Base-by-base conservation (phyloP, 2,329 filamentous ascomycete species). In the Plectosphaerella plurivora region DNA sequence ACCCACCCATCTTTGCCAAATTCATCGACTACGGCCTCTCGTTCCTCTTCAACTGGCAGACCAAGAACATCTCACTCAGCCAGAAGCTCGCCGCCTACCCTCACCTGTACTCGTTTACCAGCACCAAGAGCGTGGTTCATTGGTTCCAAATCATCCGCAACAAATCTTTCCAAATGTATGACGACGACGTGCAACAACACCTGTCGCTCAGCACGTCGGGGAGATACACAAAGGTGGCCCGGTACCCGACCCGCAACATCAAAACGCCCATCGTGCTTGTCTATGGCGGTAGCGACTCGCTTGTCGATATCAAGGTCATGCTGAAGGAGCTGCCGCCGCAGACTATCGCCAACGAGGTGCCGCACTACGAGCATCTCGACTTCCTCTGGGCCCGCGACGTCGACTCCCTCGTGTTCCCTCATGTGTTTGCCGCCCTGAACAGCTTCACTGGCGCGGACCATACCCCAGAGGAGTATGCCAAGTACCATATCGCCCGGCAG, bases 81-180 rank as follows among this genome's bases (percentile, higher is more conserved):
- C 94, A 99, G 69, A 99, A 99, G 66, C 82, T 99, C 16, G 94
- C 94, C 3, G 91, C 91, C 1, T 99, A 99, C 66, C 88, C 93
- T 10, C 94, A 99, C 72, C 75, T 99, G 0, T 99, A 96, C 73
- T 97, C 92, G 1, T 97, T 93, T 68, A 97, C 93, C 0, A 96
- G 90, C 67, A 96, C 91, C 53, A 99, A 99, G 72, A 92, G 87
- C 18, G 91, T 99, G 9, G 94, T 99, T 0, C 94, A 99, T 67
- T 99, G 94, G 94, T 99, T 99, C 68, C 94, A 99, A 67, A 97
- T 99, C 65, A 99, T 99, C 62, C 87, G 94, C 58, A 97, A 93
- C 63, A 89, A 91, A 62, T 91, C 85, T 24, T 97, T 99, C 69
- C 94, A 99, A 69, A 97, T 99, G 89, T 97, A 92, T 68, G 94